These are phyloP conservation scores for Westerdykella aurantiaca DNA, from an alignment of 2,329 filamentous ascomycete species.

Conservation along the genomic window DNA sequence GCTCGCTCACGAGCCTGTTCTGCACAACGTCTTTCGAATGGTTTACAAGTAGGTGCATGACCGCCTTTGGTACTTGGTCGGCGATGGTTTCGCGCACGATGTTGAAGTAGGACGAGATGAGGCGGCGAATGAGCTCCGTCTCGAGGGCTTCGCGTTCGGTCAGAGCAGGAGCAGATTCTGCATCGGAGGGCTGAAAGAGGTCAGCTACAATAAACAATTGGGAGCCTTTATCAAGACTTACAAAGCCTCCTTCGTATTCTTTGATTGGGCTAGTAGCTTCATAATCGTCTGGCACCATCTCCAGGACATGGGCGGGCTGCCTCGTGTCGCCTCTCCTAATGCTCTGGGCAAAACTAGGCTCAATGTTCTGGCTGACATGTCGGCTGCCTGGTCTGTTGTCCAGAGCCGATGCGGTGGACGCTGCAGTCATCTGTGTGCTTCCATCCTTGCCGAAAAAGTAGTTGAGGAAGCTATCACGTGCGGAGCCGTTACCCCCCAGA, in stretches of 20 bases:
- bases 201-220: conserved; percentile 12
- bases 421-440: conserved; percentile 41
- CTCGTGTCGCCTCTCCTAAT: conserved; percentile 65
- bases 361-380: conserved; percentile 71
- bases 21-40: conserved; percentile 98
- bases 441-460: conserved; percentile 99
- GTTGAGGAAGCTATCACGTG: conserved; percentile 88
- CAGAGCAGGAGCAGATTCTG: conserved; percentile 70
- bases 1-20: conserved; percentile 88
- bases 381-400: conserved; percentile 45
- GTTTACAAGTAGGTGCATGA: conserved; percentile 60
- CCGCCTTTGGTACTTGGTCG: conserved; percentile 48
- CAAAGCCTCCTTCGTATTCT: conserved; percentile 51
- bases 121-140: conserved; percentile 90
- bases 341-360: conserved; percentile 78
- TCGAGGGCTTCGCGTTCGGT: conserved; percentile 96
- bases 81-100: conserved; percentile 20
- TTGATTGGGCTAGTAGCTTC: conserved; percentile 31
- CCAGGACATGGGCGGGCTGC: conserved; percentile 40
- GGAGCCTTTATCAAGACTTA: conserved; percentile 41
- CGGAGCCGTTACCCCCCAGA: conserved; percentile 52
- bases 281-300: conserved; percentile 39
- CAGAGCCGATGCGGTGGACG: conserved; percentile 37
- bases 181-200: conserved; percentile 30
- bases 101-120: conserved; percentile 47